Base-by-base conservation (phyloP, 73 alveolate genomes). In the Urostyla sp. region DNA sequence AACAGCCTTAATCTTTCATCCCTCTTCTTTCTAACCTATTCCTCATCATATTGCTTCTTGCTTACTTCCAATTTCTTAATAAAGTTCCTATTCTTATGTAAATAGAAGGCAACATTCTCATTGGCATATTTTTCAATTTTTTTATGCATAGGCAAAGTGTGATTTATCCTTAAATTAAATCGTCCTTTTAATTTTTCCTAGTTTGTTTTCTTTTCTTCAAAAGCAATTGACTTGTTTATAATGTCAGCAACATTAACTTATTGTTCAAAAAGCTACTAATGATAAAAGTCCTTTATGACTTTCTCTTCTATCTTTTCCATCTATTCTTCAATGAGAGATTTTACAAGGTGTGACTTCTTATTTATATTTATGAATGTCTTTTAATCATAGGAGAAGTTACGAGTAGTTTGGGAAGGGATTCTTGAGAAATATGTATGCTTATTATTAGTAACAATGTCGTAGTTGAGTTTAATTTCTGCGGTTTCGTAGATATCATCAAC, bases 41-140 rank as follows among this genome's bases (percentile, higher is more conserved):
- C 80, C 49, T 6, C 77, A 32, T 35, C 21, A 8, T 15, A 30
- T 20, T 60, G 28, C 77, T 60, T 60, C 30, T 40, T 26, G n/a
- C n/a, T 2, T 40, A 40, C 48, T 36, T 73, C 61, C 8, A 73
- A 0, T 35, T 73, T 73, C 20, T 49, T 59, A 27, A 73, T 50
- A 61, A 73, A 77, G 35, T 77, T 59, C 43, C 80, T 77, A 23
- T 38, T 58, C 35, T 77, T 77, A 49, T 77, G 88, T 4, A 77
- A 54, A 54, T 40, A 77, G 37, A 58, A 77, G 0, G 88, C 76
- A n/a, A 59, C 61, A 16, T 43, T 15, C 30, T 77, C 88, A 44
- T 77, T 44, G 5, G 88, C 88, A 45, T 58, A 77, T 46, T 53
- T 59, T 36, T 77, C 79, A 1, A 77, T 77, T 34, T 77, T 57